These are phyloP conservation scores for Apiotrichum domesticum DNA, from an alignment of 1,284 basidiomycete genomes.

Conservation along the genomic window DNA sequence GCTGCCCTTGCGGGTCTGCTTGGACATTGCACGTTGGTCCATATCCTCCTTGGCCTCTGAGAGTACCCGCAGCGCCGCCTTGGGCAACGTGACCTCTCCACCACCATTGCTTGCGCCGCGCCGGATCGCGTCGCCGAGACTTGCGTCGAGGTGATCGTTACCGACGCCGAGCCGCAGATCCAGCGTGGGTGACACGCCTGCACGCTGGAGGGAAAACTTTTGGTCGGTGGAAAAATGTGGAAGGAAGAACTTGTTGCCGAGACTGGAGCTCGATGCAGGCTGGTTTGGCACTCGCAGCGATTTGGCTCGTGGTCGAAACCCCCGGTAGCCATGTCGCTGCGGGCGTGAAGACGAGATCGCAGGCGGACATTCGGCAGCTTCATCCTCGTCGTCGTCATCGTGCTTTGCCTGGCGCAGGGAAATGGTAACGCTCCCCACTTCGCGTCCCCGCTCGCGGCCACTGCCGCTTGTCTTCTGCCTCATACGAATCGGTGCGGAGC, in stretches of 20 bases:
- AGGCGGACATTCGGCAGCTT: not conserved
- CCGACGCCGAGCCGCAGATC: constrained; percentile 41
- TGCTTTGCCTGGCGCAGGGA: constrained; percentile 16
- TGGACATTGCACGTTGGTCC: constrained; percentile 24
- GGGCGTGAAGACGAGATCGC: constrained; percentile 2
- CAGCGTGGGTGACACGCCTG: constrained; percentile 7
- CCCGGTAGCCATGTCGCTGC: not conserved
- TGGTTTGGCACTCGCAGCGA: constrained; percentile 22
- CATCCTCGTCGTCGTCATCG: constrained; percentile 7
- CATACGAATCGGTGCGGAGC: not conserved
- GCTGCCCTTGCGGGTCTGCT: constrained; percentile 46
- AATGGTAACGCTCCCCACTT: constrained; percentile 33
- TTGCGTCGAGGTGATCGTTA: constrained; percentile 34
- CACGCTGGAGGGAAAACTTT: constrained; percentile 35
- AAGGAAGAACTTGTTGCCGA: constrained; percentile 27
- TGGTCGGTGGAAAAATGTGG: constrained; percentile 46
- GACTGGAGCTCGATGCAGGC: constrained; percentile 3
- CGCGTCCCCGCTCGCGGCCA: constrained; percentile 12
- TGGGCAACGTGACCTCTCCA: constrained; percentile 39
- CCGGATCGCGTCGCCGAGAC: constrained; percentile 43
- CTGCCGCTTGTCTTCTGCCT: constrained; percentile 6
- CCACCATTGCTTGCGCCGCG: constrained; percentile 24
- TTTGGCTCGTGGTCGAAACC: constrained; percentile 23
- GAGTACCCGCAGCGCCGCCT: constrained; percentile 38
- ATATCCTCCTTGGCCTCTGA: constrained; percentile 41